A percentile compares a stretch with the other conserved stretches of the same genome.
phyloP scores from a whole-genome alignment of 2,329 filamentous ascomycete species.

The Verticillium albo-atrum region DNA sequence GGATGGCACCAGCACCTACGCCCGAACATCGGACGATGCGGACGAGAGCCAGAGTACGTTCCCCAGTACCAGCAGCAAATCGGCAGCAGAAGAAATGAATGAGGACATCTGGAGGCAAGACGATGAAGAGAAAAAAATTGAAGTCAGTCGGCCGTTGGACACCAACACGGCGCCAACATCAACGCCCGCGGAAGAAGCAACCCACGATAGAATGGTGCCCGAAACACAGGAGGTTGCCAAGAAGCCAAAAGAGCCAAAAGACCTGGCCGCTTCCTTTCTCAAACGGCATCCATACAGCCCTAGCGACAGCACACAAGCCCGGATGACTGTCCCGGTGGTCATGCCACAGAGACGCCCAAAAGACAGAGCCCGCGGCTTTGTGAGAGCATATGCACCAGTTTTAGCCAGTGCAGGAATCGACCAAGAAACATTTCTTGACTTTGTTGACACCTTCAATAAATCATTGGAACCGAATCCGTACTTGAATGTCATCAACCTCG shows the following conservation, averaged over 20 bases:
- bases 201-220: background rate
- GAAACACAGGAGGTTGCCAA: background rate
- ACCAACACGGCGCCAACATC: background rate
- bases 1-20: too few species aligned
- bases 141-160: background rate
- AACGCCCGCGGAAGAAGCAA: background rate
- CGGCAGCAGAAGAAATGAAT: background rate
- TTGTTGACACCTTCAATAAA: constrained; percentile 41
- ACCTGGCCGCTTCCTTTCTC: constrained; percentile 3
- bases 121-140: background rate
- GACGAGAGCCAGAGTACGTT: too few species aligned
- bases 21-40: too few species aligned
- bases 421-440: constrained; percentile 41
- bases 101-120: background rate
- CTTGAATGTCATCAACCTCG: constrained; percentile 35
- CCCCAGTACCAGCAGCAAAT: background rate
- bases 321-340: constrained; percentile 40
- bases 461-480: constrained; percentile 27
- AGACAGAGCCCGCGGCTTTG: constrained; percentile 42
- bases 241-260: background rate
- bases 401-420: constrained; percentile 41
- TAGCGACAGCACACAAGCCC: too few species aligned
- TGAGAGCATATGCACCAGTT: constrained; percentile 47
- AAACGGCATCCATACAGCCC: background rate
- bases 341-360: constrained; percentile 47